These are phyloP conservation scores for Blastobotrys ciferrii DNA, from an alignment of 1,139 yeast genomes.

Conservation along the genomic window DNA sequence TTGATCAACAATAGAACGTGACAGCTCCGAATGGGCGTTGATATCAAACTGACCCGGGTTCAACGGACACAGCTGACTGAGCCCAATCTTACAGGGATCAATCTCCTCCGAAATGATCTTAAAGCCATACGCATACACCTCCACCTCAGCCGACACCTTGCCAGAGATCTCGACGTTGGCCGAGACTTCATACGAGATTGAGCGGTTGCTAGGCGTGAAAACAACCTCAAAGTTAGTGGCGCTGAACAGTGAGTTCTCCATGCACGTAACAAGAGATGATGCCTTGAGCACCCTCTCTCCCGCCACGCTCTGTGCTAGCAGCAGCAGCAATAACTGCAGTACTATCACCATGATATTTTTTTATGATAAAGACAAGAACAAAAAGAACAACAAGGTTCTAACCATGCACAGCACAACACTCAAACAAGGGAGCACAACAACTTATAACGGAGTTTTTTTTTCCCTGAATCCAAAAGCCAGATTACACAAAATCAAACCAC, in stretches of 20 bases:
- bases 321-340: constrained; percentile 4
- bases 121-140: constrained; percentile 80
- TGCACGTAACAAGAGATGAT: constrained; percentile 77
- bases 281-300: constrained; percentile 34
- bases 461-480: too few species aligned
- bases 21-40: constrained; percentile 50
- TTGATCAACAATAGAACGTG: constrained; percentile 44
- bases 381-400: neutral
- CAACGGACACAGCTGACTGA: constrained; percentile 67
- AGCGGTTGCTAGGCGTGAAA: constrained; percentile 63
- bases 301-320: constrained; percentile 10
- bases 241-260: constrained; percentile 82
- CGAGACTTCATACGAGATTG: constrained; percentile 65
- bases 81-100: constrained; percentile 62
- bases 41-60: constrained; percentile 83
- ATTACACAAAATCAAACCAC: too few species aligned
- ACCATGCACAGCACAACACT: too few species aligned
- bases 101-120: constrained; percentile 55
- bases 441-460: too few species aligned
- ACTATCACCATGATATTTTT: neutral
- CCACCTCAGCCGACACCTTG: constrained; percentile 65
- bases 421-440: neutral
- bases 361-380: too few species aligned
- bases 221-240: constrained; percentile 77
- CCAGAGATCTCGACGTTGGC: constrained; percentile 79